phyloP scores from a whole-genome alignment of 148 eudicot genomes.

The Fagopyrum esculentum region DNA sequence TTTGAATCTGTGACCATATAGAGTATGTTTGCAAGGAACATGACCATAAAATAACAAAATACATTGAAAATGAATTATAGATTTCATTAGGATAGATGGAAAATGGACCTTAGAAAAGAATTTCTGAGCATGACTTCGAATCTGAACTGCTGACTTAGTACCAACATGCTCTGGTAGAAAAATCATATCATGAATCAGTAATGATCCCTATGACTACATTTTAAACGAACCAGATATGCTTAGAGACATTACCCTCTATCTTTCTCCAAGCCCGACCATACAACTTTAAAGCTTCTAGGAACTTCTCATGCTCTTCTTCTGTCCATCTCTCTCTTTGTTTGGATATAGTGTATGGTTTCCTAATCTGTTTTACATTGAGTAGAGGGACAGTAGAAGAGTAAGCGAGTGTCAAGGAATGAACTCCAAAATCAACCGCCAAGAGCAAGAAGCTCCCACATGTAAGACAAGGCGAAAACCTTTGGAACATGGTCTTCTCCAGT shows the following conservation, averaged over 20 bases:
- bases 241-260: constrained; percentile 57
- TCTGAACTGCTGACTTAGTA: constrained; percentile 92
- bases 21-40: neutral
- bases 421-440: constrained; percentile 6
- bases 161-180: constrained; percentile 69
- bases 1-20: constrained; percentile 42
- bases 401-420: constrained; percentile 17
- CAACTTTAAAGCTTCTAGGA: constrained; percentile 76
- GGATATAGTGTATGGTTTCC: constrained; percentile 84
- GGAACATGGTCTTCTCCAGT: constrained; percentile 44
- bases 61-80: neutral
- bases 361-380: constrained; percentile 31
- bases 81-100: neutral
- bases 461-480: constrained; percentile 39
- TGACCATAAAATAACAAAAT: neutral
- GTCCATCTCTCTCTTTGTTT: constrained; percentile 97
- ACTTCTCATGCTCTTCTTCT: constrained; percentile 86
- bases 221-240: neutral
- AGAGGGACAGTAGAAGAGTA: constrained; percentile 10
- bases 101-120: constrained; percentile 61
- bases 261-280: constrained; percentile 88
- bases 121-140: constrained; percentile 92
- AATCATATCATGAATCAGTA: neutral
- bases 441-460: constrained; percentile 7
- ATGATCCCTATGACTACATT: neutral